phyloP scores from a whole-genome alignment of 129 eudicot genomes.

The Lonicera japonica region DNA sequence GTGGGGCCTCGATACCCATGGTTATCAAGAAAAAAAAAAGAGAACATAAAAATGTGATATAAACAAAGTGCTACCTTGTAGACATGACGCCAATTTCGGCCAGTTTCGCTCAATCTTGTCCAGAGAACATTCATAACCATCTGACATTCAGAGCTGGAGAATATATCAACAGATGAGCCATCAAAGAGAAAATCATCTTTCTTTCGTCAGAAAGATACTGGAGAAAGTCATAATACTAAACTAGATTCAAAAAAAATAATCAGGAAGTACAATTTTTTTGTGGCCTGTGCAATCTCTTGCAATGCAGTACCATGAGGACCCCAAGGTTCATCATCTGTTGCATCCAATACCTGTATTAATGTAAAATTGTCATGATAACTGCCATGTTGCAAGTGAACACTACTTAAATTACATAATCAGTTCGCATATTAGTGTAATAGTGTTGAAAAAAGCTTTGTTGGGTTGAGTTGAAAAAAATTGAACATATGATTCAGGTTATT shows the following conservation, averaged over 20 bases:
- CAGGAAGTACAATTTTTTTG: slow-evolving; percentile 68
- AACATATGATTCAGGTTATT: not conserved
- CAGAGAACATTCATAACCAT: slow-evolving; percentile 98
- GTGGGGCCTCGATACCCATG: no score
- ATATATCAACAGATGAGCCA: slow-evolving; percentile 27
- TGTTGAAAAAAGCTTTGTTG: not conserved
- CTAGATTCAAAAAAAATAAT: slow-evolving; percentile 2
- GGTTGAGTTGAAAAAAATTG: not conserved
- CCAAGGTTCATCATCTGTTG: slow-evolving; percentile 97
- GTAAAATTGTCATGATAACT: slow-evolving; percentile 1
- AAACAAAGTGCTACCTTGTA: slow-evolving; percentile 57
- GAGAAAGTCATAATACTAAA: slow-evolving; percentile 1
- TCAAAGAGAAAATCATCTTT: slow-evolving; percentile 1
- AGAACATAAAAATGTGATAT: slow-evolving; percentile 7
- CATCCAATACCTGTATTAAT: slow-evolving; percentile 74
- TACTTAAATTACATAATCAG: not conserved
- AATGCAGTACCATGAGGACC: slow-evolving; percentile 97
- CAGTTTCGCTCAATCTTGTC: slow-evolving; percentile 91
- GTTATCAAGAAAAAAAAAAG: no score
- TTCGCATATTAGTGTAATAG: not conserved
- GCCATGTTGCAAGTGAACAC: slow-evolving; percentile 7
- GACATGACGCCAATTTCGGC: slow-evolving; percentile 89
- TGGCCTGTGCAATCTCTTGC: slow-evolving; percentile 95
- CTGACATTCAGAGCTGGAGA: slow-evolving; percentile 90
- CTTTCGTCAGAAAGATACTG: not conserved